phyloP scores from a whole-genome alignment of 2,329 filamentous ascomycete species.

The Paraconiothyrium sp. region DNA sequence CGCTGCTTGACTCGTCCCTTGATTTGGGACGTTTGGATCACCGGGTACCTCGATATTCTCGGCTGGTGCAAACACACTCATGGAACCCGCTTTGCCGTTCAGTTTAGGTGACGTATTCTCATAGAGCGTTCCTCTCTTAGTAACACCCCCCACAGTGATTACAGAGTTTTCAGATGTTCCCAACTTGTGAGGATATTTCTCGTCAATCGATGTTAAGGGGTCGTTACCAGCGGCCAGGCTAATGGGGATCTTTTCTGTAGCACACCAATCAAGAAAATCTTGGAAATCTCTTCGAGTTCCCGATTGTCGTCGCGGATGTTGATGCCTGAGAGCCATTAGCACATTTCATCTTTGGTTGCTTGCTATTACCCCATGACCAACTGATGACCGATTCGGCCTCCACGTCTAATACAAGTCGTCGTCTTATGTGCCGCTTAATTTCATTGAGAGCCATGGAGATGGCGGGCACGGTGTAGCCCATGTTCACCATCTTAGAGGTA shows the following conservation, averaged over 20 bases:
- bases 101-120: not conserved
- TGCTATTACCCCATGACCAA: slow-evolving; percentile 13
- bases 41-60: not conserved
- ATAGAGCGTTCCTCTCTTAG: slow-evolving; percentile 5
- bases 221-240: slow-evolving; percentile 15
- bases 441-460: not conserved
- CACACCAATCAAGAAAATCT: slow-evolving; percentile 10
- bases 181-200: slow-evolving; percentile 9
- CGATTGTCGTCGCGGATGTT: not conserved
- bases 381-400: slow-evolving; percentile 16
- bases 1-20: slow-evolving; percentile 16
- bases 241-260: not conserved
- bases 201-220: not conserved
- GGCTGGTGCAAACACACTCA: slow-evolving; percentile 16
- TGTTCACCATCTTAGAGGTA: not conserved
- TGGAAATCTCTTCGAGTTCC: not conserved
- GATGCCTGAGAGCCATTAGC: not conserved
- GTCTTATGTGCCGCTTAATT: not conserved
- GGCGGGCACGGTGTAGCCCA: not conserved
- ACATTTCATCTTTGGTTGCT: not conserved
- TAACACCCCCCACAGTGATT: slow-evolving; percentile 17
- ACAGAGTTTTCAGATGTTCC: slow-evolving; percentile 10
- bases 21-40: not conserved
- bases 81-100: slow-evolving; percentile 8
- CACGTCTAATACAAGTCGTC: not conserved